Conservation (phyloP, 768 basidiomycete genomes). For the Collybia mongolica region DNA sequence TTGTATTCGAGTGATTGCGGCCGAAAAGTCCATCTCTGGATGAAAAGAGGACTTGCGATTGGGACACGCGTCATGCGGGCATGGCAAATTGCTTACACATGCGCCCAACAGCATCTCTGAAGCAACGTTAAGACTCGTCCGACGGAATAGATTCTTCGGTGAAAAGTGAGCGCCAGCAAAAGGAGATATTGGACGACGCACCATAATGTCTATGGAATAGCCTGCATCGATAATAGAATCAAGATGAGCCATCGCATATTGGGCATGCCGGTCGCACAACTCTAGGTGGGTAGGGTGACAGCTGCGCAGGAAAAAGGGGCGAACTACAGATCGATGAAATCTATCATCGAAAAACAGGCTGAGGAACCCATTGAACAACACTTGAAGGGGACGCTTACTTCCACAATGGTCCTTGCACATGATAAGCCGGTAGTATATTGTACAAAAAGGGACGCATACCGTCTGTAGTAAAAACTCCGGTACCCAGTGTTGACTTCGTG, state of each 20-base stretch:
- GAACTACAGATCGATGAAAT: constrained; percentile 50
- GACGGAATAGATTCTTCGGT: constrained; percentile 39
- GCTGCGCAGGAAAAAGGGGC: constrained; percentile 47
- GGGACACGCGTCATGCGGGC: constrained; percentile 20
- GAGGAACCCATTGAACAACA: too few relatives aligned
- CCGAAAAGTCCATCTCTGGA: constrained; percentile 33
- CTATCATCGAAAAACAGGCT: constrained; percentile 17
- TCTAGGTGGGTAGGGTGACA: constrained; percentile 35
- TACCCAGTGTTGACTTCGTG: too few relatives aligned
- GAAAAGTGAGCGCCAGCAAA: background rate
- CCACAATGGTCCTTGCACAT: too few relatives aligned
- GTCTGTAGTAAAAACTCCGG: too few relatives aligned
- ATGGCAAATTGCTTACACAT: constrained; percentile 37
- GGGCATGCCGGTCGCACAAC: constrained; percentile 37
- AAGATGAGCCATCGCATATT: constrained; percentile 30
- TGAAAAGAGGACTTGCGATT: constrained; percentile 21
- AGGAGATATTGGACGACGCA: constrained; percentile 5
- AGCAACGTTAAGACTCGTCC: constrained; percentile 53
- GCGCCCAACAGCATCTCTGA: constrained; percentile 56
- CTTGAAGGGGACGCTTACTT: too few relatives aligned
- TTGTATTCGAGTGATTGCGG: constrained; percentile 39
- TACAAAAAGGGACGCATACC: too few relatives aligned
- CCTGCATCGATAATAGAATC: constrained; percentile 26
- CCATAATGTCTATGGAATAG: constrained; percentile 39
- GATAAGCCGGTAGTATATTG: too few relatives aligned